Base-by-base conservation (phyloP, 495 filamentous ascomycete genomes). In the Penicillium paradoxum region DNA sequence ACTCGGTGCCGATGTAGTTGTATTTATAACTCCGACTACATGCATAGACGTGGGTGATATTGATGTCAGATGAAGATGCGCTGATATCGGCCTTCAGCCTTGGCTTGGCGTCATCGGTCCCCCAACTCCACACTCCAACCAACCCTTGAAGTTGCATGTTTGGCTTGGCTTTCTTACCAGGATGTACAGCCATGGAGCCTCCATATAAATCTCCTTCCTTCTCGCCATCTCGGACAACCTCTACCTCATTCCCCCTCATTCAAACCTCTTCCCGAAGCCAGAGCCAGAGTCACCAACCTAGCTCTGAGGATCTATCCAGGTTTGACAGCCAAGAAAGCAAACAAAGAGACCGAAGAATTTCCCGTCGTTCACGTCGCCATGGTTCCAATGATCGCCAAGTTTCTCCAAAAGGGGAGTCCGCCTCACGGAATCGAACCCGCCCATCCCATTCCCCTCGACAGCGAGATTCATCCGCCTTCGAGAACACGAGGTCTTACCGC, bases 221-320 rank as follows among this genome's bases (percentile, higher is more conserved):
- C 11, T 21, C 51, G 25, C 24, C 36, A n/a, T 44, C 49, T 8
- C 44, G 36, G 22, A 25, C 19, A 6, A n/a, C 41, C 17, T 42
- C 51, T 5, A 34, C 43, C 25, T 48, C 51, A 34, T 42, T 51
- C 1, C 47, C 51, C 15, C 32, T 51, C 24, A 45, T 49, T 0
- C 24, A 62, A 19, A 53, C 58, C 8, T 24, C 63, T 9, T 33
- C 59, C 22, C 45, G 51, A 1, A 47, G 22, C 30, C 47, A 58
- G 34, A 65, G 55, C 71, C 67, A 67, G 63, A 66, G 66, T 29
- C 32, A 51, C 25, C 48, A 59, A 34, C 27, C 49, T 40, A 41
- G 21, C 42, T 11, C 49, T 25, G 53, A 55, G 29, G 53, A 58
- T 21, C 62, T 58, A 45, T 54, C 56, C 58, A 55, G 57, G 55